Conservation (phyloP, 768 basidiomycete genomes). For the Suillus brevipes region DNA sequence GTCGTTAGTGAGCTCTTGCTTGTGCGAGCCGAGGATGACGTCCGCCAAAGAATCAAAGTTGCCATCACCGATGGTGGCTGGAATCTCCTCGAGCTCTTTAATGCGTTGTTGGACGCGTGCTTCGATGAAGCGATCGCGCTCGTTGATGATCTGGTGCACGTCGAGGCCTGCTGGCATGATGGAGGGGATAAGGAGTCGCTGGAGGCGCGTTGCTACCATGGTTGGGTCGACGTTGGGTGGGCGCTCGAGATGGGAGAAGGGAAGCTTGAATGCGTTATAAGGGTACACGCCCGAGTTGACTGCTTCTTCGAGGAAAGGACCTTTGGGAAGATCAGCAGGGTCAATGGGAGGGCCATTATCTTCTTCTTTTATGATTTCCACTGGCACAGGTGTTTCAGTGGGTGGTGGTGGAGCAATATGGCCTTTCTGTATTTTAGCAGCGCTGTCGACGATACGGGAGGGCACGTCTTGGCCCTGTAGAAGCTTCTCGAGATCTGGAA, state of each 20-base stretch:
- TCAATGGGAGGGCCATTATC: conserved; percentile 51
- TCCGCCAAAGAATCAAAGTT: conserved; percentile 54
- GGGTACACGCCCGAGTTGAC: conserved; percentile 82
- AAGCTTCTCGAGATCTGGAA: conserved; percentile 64
- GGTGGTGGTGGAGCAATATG: conserved; percentile 28
- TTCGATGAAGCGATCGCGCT: conserved; percentile 89
- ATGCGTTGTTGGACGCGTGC: conserved; percentile 87
- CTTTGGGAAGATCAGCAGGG: conserved; percentile 65
- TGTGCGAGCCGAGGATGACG: conserved; percentile 27
- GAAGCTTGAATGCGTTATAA: conserved; percentile 87
- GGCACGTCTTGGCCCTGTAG: conserved; percentile 60
- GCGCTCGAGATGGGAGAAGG: conserved; percentile 78
- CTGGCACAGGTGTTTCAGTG: conserved; percentile 19
- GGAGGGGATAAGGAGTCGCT: conserved; percentile 82
- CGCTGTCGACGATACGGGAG: conserved; percentile 69
- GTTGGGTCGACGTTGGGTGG: conserved; percentile 57
- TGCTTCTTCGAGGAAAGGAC: conserved; percentile 78
- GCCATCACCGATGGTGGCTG: conserved; percentile 79
- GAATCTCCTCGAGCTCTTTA: conserved; percentile 77
- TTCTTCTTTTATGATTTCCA: conserved; percentile 50
- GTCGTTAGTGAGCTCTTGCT: conserved; percentile 26
- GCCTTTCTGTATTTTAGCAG: conserved; percentile 71
- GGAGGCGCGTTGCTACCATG: conserved; percentile 69
- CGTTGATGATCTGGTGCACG: conserved; percentile 86
- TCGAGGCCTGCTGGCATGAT: conserved; percentile 92